Base-by-base conservation (phyloP, 495 filamentous ascomycete species). In the Podospora appendiculata region DNA sequence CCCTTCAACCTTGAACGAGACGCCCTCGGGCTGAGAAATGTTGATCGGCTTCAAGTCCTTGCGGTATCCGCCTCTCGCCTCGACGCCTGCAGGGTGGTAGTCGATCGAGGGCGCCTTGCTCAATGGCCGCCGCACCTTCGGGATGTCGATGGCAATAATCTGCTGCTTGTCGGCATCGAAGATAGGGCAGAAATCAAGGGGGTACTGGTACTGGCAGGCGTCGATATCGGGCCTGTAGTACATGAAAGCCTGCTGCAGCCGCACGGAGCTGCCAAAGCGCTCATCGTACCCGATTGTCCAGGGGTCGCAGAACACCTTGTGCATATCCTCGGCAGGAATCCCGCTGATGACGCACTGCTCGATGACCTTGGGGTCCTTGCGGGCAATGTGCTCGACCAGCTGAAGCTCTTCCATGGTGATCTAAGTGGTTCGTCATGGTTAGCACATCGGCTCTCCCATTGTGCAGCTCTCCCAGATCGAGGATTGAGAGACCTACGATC, bases 221-320 rank as follows among this genome's bases (percentile, higher is more conserved):
- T 96, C 91, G 40, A 85, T 54, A 59, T 90, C 78, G 13, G 90
- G 91, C 19, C 91, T 82, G 66, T 95, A 96, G 74, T 96, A 96
- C 88, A 96, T 95, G 38, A 96, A 72, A 13, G 90, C 91, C 67
- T 96, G 91, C 63, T 96, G 91, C 13, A 96, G 78, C 51, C 91
- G 85, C 32, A 89, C 76, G 35, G 75, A 78, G 59, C 70, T 90
- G 47, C 91, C 90, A 58, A 90, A 92, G 6, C 91, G 84, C 72
- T 94, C 90, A 61, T 96, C 91, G 59, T 89, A 95, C 16, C 91
- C 91, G 69, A 96, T 95, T 12, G 91, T 95, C 91, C 91, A 96
- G 11, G 91, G 89, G 44, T 75, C 72, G 69, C 89, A 94, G 68
- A 93, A 93, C 40, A 95, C 88, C 70, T 92, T 93, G 67, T 90